Evolutionary conservation across 2,329 filamentous ascomycete genomes (phyloP).

Genomic region (Arthrobotrys sphaeroides): DNA sequence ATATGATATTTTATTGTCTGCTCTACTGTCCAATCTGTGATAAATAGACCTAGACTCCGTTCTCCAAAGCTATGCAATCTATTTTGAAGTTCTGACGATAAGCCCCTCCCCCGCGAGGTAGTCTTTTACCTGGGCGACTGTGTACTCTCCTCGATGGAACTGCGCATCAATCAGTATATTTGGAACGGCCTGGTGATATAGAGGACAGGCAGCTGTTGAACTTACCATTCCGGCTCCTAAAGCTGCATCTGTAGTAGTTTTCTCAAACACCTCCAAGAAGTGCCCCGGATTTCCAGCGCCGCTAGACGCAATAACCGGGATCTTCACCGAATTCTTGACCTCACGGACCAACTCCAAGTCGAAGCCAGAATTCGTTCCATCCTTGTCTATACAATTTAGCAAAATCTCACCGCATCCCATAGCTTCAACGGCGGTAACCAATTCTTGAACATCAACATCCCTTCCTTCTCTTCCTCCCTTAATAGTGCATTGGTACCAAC

Average conservation of each 20-base stretch:
- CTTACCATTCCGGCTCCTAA: constrained; percentile 89
- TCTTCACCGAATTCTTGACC: constrained; percentile 85
- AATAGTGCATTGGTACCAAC: constrained; percentile 98
- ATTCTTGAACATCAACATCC: constrained; percentile 89
- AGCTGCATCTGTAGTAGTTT: constrained; percentile 89
- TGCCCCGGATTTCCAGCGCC: constrained; percentile 88
- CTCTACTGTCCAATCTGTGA: neutral
- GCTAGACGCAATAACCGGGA: constrained; percentile 94
- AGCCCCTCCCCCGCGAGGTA: constrained; percentile 76
- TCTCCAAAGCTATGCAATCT: neutral
- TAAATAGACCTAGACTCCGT: constrained; percentile 6
- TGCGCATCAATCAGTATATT: constrained; percentile 57
- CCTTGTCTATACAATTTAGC: constrained; percentile 96
- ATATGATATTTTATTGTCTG: neutral
- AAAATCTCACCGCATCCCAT: constrained; percentile 96
- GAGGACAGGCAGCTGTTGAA: constrained; percentile 48
- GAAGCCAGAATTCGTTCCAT: constrained; percentile 93
- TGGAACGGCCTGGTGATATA: neutral
- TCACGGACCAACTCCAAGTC: constrained; percentile 89
- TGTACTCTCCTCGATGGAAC: constrained; percentile 96
- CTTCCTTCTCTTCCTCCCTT: constrained; percentile 94
- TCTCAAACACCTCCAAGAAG: constrained; percentile 87
- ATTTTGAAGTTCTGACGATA: constrained; percentile 69
- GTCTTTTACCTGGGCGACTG: constrained; percentile 92
- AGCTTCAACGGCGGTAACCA: constrained; percentile 87